Conservation (phyloP, 2,329 filamentous ascomycete species). For the Didymellaceae sp. region DNA sequence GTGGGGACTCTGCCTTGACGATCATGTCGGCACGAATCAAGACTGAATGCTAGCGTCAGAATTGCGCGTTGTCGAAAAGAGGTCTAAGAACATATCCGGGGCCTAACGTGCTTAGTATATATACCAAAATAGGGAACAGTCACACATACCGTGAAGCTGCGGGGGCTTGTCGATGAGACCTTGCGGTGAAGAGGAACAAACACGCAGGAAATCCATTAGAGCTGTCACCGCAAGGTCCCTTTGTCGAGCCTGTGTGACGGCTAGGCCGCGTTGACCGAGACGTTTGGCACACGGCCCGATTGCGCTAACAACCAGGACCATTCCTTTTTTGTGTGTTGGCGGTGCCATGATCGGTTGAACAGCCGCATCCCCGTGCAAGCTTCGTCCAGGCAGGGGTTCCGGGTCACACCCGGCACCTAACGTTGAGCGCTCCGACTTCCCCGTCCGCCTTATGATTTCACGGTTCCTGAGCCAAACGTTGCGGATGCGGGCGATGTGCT, state of each 20-base stretch:
- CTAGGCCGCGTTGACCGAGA: slow-evolving; percentile 33
- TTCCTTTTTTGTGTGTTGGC: slow-evolving; percentile 16
- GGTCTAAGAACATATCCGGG: slow-evolving; percentile 29
- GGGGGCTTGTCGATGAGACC: slow-evolving; percentile 15
- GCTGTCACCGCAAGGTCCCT: slow-evolving; percentile 39
- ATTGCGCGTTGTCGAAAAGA: slow-evolving; percentile 28
- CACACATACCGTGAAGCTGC: slow-evolving; percentile 26
- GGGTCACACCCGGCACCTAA: slow-evolving; percentile 23
- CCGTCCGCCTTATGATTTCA: slow-evolving; percentile 34
- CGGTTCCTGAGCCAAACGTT: slow-evolving; percentile 25
- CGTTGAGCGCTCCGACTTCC: slow-evolving; percentile 31
- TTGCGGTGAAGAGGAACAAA: slow-evolving; percentile 32
- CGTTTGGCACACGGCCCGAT: slow-evolving; percentile 36
- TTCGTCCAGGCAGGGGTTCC: slow-evolving; percentile 15
- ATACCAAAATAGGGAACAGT: slow-evolving; percentile 24
- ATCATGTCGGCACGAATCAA: slow-evolving; percentile 33
- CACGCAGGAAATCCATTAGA: slow-evolving; percentile 35
- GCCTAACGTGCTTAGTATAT: slow-evolving; percentile 30
- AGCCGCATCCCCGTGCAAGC: slow-evolving; percentile 20
- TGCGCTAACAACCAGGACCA: slow-evolving; percentile 21
- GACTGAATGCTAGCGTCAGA: slow-evolving; percentile 26
- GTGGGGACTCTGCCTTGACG: slow-evolving; percentile 30
- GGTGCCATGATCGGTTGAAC: slow-evolving; percentile 8
- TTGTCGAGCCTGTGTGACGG: slow-evolving; percentile 35
- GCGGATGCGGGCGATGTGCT: slow-evolving; percentile 27